Evolutionary conservation across 768 basidiomycete genomes (phyloP).

Genomic region (Termitomyces sp.): DNA sequence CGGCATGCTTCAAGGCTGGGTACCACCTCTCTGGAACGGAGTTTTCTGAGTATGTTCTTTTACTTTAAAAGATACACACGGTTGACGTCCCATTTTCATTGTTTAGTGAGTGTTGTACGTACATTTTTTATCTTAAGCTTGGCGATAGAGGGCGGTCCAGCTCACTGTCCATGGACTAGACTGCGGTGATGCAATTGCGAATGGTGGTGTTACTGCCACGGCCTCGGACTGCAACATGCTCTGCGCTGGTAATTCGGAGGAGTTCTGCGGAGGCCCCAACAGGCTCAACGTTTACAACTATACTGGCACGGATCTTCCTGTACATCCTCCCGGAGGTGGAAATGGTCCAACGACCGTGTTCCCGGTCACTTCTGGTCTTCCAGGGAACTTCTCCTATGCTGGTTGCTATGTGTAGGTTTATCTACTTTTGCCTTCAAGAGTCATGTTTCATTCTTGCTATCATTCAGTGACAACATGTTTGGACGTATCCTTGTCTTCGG

Average conservation of each 20-base stretch:
- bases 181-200: conserved; percentile 42
- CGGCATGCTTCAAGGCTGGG: conserved; percentile 53
- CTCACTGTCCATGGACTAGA: conserved; percentile 24
- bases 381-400: conserved; percentile 50
- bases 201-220: conserved; percentile 40
- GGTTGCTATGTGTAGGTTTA: conserved; percentile 58
- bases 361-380: conserved; percentile 48
- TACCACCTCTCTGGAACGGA: conserved; percentile 32
- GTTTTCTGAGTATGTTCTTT: conserved; percentile 31
- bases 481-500: conserved; percentile 49
- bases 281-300: conserved; percentile 64
- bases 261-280: conserved; percentile 72
- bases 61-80: neutral
- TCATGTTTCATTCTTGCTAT: neutral
- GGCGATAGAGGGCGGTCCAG: neutral
- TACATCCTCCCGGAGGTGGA: conserved; percentile 21
- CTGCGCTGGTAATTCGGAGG: conserved; percentile 54
- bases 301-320: conserved; percentile 51
- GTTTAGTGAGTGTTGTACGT: conserved; percentile 50
- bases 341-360: conserved; percentile 28
- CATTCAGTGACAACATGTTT: conserved; percentile 43
- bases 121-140: conserved; percentile 6
- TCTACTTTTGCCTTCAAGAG: neutral
- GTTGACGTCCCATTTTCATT: conserved; percentile 24
- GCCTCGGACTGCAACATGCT: conserved; percentile 60